phyloP scores from a whole-genome alignment of 345 rosid species.

The Cardiospermum halicacabum region DNA sequence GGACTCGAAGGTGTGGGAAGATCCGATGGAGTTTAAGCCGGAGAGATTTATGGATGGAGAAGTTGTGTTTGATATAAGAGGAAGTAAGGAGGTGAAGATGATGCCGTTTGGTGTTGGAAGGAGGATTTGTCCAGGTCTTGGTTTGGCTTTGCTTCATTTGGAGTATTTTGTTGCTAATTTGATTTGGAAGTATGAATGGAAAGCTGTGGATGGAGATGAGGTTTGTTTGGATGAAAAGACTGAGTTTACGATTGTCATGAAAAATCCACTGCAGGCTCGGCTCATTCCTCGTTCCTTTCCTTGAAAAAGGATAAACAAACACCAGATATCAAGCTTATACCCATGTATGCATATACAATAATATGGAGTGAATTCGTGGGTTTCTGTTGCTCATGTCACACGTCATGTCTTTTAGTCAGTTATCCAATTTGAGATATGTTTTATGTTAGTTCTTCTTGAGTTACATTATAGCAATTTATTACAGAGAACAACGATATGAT shows the following conservation, averaged over 20 bases:
- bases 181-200: constrained; percentile 13
- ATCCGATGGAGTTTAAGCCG: constrained; percentile 23
- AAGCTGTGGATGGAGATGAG: constrained; percentile 8
- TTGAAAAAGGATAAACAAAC: too few species aligned
- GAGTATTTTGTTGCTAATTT: constrained; percentile 18
- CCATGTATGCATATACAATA: too few species aligned
- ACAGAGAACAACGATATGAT: too few species aligned
- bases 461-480: too few species aligned
- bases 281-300: constrained; percentile 3
- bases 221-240: neutral
- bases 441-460: too few species aligned
- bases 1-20: constrained; percentile 16
- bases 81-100: neutral
- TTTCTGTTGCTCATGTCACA: too few species aligned
- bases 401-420: too few species aligned
- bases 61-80: constrained; percentile 12
- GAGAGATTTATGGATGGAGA: constrained; percentile 13
- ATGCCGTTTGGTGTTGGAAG: constrained; percentile 22
- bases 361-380: too few species aligned
- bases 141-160: constrained; percentile 17
- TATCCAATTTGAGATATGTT: too few species aligned
- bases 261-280: neutral
- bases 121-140: constrained; percentile 17
- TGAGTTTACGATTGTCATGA: neutral
- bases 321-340: too few species aligned